A percentile compares a stretch with the other conserved stretches of the same genome.
Evolutionary conservation across 306 rosid genomes (phyloP).

Genomic region (Cucumis melo): DNA sequence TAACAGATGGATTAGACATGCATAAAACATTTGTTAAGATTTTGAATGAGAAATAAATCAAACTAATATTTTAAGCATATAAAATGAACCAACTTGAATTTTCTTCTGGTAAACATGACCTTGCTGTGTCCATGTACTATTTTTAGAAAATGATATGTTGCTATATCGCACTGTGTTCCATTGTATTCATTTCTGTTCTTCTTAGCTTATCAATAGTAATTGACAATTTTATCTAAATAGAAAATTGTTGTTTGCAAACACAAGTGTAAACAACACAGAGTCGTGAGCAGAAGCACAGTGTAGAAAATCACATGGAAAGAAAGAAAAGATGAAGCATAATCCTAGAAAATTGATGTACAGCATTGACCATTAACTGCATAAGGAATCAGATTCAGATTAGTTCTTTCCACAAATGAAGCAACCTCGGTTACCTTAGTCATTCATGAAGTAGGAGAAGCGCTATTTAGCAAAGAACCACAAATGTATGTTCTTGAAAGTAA

Average conservation of each 20-base stretch:
- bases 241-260: neutral
- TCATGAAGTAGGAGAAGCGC: neutral
- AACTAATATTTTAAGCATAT: too few species aligned
- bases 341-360: neutral
- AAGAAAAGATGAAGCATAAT: neutral
- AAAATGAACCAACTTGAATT: too few species aligned
- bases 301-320: neutral
- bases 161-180: too few species aligned
- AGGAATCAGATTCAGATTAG: neutral
- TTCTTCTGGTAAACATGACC: too few species aligned
- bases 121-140: too few species aligned
- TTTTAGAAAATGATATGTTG: too few species aligned
- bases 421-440: neutral
- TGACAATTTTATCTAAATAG: neutral
- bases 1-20: too few species aligned
- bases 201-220: too few species aligned
- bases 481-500: neutral
- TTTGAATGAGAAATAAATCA: too few species aligned
- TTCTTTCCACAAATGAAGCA: neutral
- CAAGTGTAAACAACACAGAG: neutral
- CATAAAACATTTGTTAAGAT: too few species aligned
- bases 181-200: too few species aligned
- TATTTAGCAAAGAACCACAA: neutral
- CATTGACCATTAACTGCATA: neutral
- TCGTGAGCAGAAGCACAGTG: neutral